phyloP scores from a whole-genome alignment of 1,139 yeast genomes.

The Yamadazyma blattariae region DNA sequence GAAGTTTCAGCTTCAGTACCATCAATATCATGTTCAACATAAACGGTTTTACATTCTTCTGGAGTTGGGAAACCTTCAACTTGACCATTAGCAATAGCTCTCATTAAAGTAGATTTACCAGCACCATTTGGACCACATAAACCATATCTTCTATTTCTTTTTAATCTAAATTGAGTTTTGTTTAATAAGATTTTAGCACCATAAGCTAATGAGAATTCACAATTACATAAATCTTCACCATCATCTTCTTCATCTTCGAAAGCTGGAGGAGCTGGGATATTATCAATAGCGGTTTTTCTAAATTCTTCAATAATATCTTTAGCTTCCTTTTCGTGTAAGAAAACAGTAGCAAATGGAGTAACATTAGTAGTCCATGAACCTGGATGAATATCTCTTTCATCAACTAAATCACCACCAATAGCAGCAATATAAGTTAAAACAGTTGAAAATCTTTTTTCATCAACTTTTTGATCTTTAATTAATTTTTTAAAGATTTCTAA shows the following conservation, averaged over 20 bases:
- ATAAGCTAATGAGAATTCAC: constrained; percentile 99
- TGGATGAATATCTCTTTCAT: constrained; percentile 94
- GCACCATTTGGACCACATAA: constrained; percentile 99
- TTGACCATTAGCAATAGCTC: constrained; percentile 99
- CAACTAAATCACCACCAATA: constrained; percentile 98
- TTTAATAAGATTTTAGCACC: constrained; percentile 99
- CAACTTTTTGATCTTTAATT: constrained; percentile 62
- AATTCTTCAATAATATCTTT: constrained; percentile 88
- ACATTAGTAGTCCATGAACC: constrained; percentile 85
- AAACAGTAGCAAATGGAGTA: constrained; percentile 92
- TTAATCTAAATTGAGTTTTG: constrained; percentile 98
- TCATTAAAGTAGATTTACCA: constrained; percentile 99
- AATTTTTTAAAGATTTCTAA: constrained; percentile 76
- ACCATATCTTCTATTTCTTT: constrained; percentile 99
- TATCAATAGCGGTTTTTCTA: constrained; percentile 95
- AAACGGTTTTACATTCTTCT: constrained; percentile 97
- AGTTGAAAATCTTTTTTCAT: constrained; percentile 68
- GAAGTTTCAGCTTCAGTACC: constrained; percentile 96
- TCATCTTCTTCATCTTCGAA: constrained; percentile 99
- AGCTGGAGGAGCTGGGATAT: constrained; percentile 94
- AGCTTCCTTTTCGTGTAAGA: constrained; percentile 91
- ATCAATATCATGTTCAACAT: constrained; percentile 99
- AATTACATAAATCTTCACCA: constrained; percentile 99
- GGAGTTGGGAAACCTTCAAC: constrained; percentile 99
- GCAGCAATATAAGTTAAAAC: constrained; percentile 86